These are phyloP conservation scores for Penicillium expansum DNA, from an alignment of 2,329 filamentous ascomycete genomes.

Conservation along the genomic window DNA sequence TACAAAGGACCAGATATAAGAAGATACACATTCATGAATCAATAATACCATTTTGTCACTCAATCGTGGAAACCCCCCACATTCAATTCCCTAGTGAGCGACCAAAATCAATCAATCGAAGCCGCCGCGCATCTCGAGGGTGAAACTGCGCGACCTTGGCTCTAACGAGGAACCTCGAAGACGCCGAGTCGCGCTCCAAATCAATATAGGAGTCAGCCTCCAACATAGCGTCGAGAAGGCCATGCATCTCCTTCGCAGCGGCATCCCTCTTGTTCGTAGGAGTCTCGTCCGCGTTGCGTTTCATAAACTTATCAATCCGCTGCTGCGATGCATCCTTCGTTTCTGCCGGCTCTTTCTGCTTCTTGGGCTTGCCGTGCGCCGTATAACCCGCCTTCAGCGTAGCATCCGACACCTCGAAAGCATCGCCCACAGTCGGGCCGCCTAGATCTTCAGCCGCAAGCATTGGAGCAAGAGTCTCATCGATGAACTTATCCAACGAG, in stretches of 20 bases:
- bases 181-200: constrained; percentile 51
- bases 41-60: constrained; percentile 15
- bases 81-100: constrained; percentile 33
- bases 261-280: constrained; percentile 47
- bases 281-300: constrained; percentile 29
- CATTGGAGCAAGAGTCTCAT: constrained; percentile 68
- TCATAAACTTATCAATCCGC: constrained; percentile 53
- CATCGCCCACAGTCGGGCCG: constrained; percentile 75
- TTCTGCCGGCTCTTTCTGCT: constrained; percentile 29
- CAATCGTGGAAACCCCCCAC: not conserved
- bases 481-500: constrained; percentile 67
- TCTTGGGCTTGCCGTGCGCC: constrained; percentile 49
- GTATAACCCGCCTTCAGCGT: constrained; percentile 55
- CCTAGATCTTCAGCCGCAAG: constrained; percentile 80
- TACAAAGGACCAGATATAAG: constrained; percentile 11
- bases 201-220: constrained; percentile 49
- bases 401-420: constrained; percentile 62
- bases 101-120: constrained; percentile 56
- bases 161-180: constrained; percentile 53
- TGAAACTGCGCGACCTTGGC: constrained; percentile 57
- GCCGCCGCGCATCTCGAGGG: constrained; percentile 51
- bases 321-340: constrained; percentile 42
- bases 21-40: constrained; percentile 14
- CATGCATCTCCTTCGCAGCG: constrained; percentile 48
- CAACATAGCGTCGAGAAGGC: constrained; percentile 48